Evolutionary conservation across 139 green algal species (phyloP).

Genomic region (Haematococcus lacustris): DNA sequence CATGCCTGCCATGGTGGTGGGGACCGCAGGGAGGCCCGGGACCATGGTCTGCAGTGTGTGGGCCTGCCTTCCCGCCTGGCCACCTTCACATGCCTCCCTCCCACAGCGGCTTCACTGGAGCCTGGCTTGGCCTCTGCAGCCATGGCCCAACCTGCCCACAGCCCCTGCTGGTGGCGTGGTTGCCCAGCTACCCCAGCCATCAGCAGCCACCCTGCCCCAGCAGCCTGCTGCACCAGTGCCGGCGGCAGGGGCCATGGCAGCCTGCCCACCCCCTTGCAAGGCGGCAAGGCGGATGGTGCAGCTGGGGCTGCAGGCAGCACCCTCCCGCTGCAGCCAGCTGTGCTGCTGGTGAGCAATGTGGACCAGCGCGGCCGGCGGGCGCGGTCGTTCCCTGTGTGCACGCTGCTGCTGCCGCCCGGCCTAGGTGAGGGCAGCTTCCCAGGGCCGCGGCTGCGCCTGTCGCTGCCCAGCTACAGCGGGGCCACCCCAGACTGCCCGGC

Average conservation of each 20-base stretch:
- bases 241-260: no score
- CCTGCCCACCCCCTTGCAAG: no score
- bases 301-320: no score
- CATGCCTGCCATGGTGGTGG: slow-evolving; percentile 2
- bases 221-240: no score
- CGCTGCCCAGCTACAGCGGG: slow-evolving; percentile 77
- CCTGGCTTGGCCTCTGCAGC: no score
- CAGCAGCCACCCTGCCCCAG: no score
- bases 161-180: no score
- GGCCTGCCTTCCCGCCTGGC: slow-evolving; percentile 78
- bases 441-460: slow-evolving; percentile 34
- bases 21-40: slow-evolving; percentile 54
- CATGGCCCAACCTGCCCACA: no score
- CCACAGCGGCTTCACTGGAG: no score
- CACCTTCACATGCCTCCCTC: no score
- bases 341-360: neutral
- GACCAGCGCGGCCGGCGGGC: slow-evolving; percentile 6
- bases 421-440: neutral
- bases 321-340: neutral
- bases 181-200: no score
- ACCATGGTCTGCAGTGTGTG: slow-evolving; percentile 66
- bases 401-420: slow-evolving; percentile 40
- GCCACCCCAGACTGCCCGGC: slow-evolving; percentile 54
- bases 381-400: slow-evolving; percentile 39
- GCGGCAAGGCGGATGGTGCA: no score